Evolutionary conservation across 352 stramenopile genomes (phyloP), one percentile per base, ranked within the genome.

Genomic region (Pythium phragmitis): DNA sequence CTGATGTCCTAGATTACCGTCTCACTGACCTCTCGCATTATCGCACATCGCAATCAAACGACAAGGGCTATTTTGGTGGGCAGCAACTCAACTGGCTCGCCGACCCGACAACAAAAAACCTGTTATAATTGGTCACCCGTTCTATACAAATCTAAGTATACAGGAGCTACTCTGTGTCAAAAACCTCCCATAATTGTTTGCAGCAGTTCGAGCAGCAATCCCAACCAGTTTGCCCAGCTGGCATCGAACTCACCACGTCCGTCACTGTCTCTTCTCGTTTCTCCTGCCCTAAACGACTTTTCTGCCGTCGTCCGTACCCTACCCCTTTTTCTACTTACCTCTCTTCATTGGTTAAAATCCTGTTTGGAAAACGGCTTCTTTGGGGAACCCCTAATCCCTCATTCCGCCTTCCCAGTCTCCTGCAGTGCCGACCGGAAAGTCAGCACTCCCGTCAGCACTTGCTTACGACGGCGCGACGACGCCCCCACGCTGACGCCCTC

Each of bases 321-420:
- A 17, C 23, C 1, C 55, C 8, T 30, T 53, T 64, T 2, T n/a
- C 23, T 19, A 43, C 33, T 36, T 14, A 37, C 16, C n/a, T 9
- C 9, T n/a, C 6, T 9, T 42, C 4, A 65, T 65, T 65, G 58
- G 58, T 36, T 37, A 13, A 53, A 46, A 30, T 7, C 4, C 14
- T 5, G 23, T 56, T 39, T 36, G 26, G 26, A 58, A 65, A 65
- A 65, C 58, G 48, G 58, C 58, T 65, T 58, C 46, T 57, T 54
- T 9, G 23, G 23, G 12, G 39, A 45, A 39, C 48, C 30, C 19
- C 46, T 33, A 14, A 42, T 54, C 30, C 51, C 28, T 56, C 49
- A 17, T 26, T 26, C 30, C 45, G 57, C 7, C 37, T 34, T 39
- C 23, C 33, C 33, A 37, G 6, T 37, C 33, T 37, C 33, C 33